phyloP scores from a whole-genome alignment of 495 filamentous ascomycete species.

The Pseudomonodictys pantanalensis region DNA sequence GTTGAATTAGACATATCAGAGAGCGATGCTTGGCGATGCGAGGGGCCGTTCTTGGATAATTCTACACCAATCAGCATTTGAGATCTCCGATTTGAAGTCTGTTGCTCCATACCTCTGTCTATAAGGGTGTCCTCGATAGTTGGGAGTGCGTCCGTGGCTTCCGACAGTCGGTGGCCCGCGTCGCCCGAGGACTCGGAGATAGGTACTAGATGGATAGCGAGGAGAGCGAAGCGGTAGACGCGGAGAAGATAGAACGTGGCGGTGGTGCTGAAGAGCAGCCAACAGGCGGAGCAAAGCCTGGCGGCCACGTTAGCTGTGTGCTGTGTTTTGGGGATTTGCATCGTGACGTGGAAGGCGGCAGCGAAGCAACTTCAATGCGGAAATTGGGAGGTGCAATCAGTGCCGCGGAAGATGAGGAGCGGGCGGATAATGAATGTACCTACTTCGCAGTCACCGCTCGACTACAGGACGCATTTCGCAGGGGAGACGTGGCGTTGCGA shows the following conservation, averaged over 20 bases:
- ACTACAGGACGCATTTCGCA: slow-evolving; percentile 25
- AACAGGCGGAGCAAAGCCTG: slow-evolving; percentile 18
- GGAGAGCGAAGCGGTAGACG: background rate
- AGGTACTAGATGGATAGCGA: too few species aligned
- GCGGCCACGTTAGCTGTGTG: background rate
- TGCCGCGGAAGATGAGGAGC: background rate
- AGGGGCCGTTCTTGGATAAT: too few species aligned
- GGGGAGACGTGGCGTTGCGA: slow-evolving; percentile 2
- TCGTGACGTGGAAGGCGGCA: background rate
- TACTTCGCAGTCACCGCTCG: slow-evolving; percentile 27
- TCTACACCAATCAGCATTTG: too few species aligned
- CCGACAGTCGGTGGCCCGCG: background rate
- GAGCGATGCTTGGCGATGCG: too few species aligned
- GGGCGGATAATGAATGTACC: background rate
- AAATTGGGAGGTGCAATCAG: too few species aligned
- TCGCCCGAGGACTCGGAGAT: background rate
- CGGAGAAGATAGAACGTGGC: background rate
- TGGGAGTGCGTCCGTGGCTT: background rate
- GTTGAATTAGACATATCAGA: too few species aligned
- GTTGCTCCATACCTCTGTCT: too few species aligned
- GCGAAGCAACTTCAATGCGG: too few species aligned
- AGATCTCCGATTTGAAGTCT: too few species aligned
- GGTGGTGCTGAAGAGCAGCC: background rate
- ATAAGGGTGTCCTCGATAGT: too few species aligned
- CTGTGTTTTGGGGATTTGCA: background rate